Evolutionary conservation across 2,329 filamentous ascomycete species (phyloP).

Genomic region (Onygenales sp.): DNA sequence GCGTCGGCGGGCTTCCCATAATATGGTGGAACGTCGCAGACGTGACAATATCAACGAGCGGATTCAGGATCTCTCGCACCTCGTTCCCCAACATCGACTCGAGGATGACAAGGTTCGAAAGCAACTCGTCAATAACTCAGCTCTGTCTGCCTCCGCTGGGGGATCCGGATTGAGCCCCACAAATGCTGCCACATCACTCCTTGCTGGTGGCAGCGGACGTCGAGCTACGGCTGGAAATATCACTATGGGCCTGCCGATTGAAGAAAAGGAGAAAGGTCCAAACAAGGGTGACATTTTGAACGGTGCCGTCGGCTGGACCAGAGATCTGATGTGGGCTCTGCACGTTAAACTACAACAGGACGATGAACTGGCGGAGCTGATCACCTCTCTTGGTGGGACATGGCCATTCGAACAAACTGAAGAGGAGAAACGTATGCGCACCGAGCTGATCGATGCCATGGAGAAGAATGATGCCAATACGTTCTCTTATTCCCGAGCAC

Average conservation of each 20-base stretch:
- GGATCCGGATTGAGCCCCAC: conserved; percentile 54
- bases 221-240: conserved; percentile 76
- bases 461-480: conserved; percentile 64
- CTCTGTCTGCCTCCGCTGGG: conserved; percentile 71
- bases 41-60: conserved; percentile 98
- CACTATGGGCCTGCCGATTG: conserved; percentile 81
- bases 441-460: conserved; percentile 79
- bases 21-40: conserved; percentile 86
- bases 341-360: conserved; percentile 83
- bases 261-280: conserved; percentile 96
- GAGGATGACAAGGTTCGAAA: conserved; percentile 97
- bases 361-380: conserved; percentile 70
- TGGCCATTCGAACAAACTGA: conserved; percentile 79
- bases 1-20: conserved; percentile 86
- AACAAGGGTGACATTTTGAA: conserved; percentile 99
- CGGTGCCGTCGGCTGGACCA: conserved; percentile 91
- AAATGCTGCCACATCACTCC: conserved; percentile 64
- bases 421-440: conserved; percentile 91
- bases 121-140: conserved; percentile 83
- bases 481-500: conserved; percentile 76
- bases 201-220: conserved; percentile 75
- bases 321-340: conserved; percentile 95
- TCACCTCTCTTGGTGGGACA: conserved; percentile 61
- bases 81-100: conserved; percentile 83
- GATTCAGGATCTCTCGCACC: conserved; percentile 88